phyloP scores from a whole-genome alignment of 345 rosid species.

The Eucalyptus curtisii region DNA sequence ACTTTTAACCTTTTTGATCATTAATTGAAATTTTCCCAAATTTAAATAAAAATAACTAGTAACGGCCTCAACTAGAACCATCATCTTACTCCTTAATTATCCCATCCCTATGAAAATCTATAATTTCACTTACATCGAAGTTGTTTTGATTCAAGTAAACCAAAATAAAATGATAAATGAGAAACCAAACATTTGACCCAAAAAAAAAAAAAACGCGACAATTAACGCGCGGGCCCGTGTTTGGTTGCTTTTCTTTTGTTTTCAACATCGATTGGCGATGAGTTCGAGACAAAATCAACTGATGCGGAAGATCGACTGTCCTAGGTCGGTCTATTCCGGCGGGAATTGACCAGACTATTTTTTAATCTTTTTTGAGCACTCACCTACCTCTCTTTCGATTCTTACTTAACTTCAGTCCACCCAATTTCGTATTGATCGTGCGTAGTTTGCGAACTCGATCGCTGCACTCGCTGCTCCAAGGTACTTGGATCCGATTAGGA shows the following conservation, averaged over 20 bases:
- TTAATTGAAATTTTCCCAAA: too few species aligned
- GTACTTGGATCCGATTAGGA: not conserved
- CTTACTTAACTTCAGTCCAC: not conserved
- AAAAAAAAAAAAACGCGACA: not conserved
- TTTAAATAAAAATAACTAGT: too few species aligned
- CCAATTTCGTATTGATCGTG: not conserved
- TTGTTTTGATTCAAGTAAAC: not conserved
- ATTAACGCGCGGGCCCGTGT: not conserved
- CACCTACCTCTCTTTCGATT: not conserved
- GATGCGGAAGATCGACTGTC: not conserved
- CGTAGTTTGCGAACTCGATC: not conserved
- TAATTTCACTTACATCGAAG: not conserved
- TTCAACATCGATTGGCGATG: not conserved
- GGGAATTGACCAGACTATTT: not conserved
- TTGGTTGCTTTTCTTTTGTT: not conserved
- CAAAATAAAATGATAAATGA: too few species aligned
- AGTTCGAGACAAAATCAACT: not conserved
- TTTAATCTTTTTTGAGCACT: not conserved
- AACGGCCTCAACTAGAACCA: not conserved
- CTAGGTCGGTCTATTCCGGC: not conserved
- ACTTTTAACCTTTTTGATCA: too few species aligned
- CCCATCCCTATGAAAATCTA: not conserved
- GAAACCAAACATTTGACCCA: not conserved
- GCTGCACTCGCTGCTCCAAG: not conserved
- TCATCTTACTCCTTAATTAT: fast-evolving